A percentile compares a stretch with the other conserved stretches of the same genome.
Evolutionary conservation across 306 rosid species (phyloP).

Genomic region (Prinsepia uniflora): DNA sequence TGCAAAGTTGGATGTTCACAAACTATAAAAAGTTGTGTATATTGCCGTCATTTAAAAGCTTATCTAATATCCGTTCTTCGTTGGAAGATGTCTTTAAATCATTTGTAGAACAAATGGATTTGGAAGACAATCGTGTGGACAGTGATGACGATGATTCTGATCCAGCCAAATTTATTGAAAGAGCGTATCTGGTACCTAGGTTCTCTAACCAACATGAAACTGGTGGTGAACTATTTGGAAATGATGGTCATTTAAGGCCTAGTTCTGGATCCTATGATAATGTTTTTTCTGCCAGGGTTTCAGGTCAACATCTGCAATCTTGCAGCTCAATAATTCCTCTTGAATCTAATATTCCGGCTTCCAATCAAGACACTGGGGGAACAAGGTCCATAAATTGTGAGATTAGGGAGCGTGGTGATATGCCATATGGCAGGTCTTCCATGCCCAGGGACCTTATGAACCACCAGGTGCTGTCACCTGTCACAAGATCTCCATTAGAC

Average conservation of each 20-base stretch:
- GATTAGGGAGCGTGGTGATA: conserved; percentile 48
- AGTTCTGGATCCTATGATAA: conserved; percentile 35
- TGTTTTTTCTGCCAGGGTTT: conserved; percentile 38
- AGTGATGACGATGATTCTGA: conserved; percentile 64
- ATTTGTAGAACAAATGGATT: conserved; percentile 35
- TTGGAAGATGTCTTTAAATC: conserved; percentile 49
- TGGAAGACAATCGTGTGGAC: conserved; percentile 44
- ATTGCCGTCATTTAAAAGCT: conserved; percentile 33
- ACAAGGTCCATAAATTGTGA: conserved; percentile 54
- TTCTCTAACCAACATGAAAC: conserved; percentile 49
- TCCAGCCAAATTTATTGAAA: conserved; percentile 38
- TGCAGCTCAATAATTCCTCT: conserved; percentile 34
- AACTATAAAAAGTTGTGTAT: conserved; percentile 55
- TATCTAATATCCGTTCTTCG: conserved; percentile 39
- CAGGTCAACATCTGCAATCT: conserved; percentile 35
- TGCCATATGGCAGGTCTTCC: conserved; percentile 45
- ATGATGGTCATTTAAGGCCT: conserved; percentile 38
- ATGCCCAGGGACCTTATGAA: conserved; percentile 51
- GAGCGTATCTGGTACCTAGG: conserved; percentile 36
- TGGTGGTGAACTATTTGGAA: conserved; percentile 47
- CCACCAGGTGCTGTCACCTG: conserved; percentile 60
- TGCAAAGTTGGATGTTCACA: conserved; percentile 59
- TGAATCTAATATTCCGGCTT: conserved; percentile 42
- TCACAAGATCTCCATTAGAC: conserved; percentile 47
- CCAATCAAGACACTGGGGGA: conserved; percentile 48